Conservation (phyloP, 306 rosid species). For the Cucurbita maxima region DNA sequence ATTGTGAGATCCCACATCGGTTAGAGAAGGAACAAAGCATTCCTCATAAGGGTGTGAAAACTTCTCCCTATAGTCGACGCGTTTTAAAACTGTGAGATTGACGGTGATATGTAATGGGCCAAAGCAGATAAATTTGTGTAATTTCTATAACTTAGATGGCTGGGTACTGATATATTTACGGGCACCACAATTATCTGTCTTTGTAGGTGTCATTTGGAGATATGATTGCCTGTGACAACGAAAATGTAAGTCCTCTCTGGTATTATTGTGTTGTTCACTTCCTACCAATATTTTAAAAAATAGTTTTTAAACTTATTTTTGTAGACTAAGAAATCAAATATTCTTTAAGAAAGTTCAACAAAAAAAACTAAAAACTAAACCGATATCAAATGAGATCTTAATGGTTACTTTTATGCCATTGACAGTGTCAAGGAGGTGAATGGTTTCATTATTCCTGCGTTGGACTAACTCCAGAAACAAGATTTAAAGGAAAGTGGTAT, state of each 20-base stretch:
- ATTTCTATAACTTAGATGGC: neutral
- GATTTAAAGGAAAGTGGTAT: conserved; percentile 96
- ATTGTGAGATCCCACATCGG: too few relatives aligned
- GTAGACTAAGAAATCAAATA: too few relatives aligned
- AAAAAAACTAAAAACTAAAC: too few relatives aligned
- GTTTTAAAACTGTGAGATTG: too few relatives aligned
- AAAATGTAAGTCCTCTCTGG: conserved; percentile 46
- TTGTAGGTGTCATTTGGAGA: conserved; percentile 87
- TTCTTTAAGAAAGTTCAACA: too few relatives aligned
- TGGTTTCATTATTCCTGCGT: conserved; percentile 97
- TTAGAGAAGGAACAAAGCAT: too few relatives aligned
- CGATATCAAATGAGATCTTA: too few relatives aligned
- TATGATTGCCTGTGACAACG: conserved; percentile 96
- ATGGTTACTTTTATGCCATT: neutral
- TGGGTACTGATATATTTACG: neutral
- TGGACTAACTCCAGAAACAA: conserved; percentile 91
- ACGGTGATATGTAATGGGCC: too few relatives aligned
- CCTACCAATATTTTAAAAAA: neutral
- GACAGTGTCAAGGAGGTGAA: conserved; percentile 98
- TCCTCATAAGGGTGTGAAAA: too few relatives aligned
- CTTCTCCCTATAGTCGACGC: too few relatives aligned
- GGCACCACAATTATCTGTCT: conserved; percentile 5
- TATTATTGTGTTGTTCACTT: neutral
- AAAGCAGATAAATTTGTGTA: neutral
- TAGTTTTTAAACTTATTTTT: too few relatives aligned